These are phyloP conservation scores for Thalassiosira profunda DNA, from an alignment of 108 stramenopile species.

Conservation along the genomic window DNA sequence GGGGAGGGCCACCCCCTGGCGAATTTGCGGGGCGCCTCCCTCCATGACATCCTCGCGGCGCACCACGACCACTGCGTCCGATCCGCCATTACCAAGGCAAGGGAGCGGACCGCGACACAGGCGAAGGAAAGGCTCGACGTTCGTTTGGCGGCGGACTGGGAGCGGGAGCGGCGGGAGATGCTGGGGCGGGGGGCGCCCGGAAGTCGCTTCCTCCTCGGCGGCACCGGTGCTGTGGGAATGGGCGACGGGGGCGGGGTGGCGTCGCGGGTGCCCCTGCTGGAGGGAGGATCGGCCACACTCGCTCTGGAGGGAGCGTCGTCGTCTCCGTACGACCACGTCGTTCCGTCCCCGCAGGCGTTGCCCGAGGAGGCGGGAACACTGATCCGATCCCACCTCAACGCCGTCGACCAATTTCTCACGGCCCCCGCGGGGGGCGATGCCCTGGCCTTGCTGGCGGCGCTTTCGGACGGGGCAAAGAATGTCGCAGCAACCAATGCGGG, in stretches of 20 bases:
- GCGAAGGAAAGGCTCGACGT: conserved; percentile 7
- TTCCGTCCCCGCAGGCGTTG: conserved; percentile 29
- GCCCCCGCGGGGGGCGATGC: conserved; percentile 19
- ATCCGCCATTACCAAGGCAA: conserved; percentile 4
- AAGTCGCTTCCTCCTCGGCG: conserved; percentile 10
- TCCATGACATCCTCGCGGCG: conserved; percentile 4
- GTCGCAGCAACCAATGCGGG: not conserved
- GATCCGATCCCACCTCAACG: conserved; percentile 15
- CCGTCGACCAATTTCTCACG: conserved; percentile 11
- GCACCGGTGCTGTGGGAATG: not conserved
- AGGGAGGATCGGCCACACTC: not conserved
- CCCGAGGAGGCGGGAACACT: conserved; percentile 1
- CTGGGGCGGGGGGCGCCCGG: conserved; percentile 16
- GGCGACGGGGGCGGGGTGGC: not conserved
- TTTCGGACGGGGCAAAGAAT: conserved; percentile 20
- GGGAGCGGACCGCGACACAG: not conserved
- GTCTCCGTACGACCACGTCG: conserved; percentile 2
- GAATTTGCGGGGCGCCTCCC: not conserved
- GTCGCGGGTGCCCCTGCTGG: conserved; percentile 9
- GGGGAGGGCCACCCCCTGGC: not conserved
- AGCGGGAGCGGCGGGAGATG: not conserved
- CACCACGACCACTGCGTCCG: conserved; percentile 28
- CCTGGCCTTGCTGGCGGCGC: conserved; percentile 13
- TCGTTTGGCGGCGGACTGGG: conserved; percentile 10
- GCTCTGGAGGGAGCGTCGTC: not conserved